These are phyloP conservation scores for Arbutus unedo DNA, from an alignment of 148 eudicot genomes.

Conservation along the genomic window DNA sequence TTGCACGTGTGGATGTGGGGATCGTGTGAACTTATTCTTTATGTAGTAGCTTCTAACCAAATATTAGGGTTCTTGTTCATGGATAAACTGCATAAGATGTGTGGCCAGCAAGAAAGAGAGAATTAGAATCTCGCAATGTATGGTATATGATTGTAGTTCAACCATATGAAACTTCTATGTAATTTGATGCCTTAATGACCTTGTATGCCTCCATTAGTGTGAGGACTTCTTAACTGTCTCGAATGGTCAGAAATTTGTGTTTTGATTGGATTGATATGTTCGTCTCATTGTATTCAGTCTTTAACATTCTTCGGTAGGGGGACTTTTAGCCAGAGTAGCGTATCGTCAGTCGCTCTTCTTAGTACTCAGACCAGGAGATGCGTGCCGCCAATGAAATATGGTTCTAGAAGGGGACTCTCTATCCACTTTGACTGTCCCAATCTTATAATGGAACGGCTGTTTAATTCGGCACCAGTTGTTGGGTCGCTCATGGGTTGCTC, in stretches of 20 bases:
- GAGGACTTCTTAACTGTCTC: background rate
- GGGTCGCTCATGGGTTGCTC: background rate
- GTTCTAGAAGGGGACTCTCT: background rate
- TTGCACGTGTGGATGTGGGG: background rate
- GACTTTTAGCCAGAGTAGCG: background rate
- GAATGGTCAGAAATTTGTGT: background rate
- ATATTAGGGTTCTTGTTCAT: background rate
- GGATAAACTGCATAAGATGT: background rate
- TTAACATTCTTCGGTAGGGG: background rate
- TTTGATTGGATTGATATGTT: background rate
- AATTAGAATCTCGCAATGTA: background rate
- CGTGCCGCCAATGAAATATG: background rate
- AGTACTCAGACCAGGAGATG: background rate
- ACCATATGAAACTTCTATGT: too few species aligned
- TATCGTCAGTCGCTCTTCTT: background rate
- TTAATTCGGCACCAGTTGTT: background rate
- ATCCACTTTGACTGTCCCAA: background rate
- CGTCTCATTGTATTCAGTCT: background rate
- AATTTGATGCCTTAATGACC: background rate
- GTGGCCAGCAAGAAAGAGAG: background rate
- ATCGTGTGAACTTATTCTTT: background rate
- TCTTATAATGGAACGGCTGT: slow-evolving; percentile 1
- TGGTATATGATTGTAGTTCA: background rate
- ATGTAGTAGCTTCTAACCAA: background rate
- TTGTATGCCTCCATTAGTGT: background rate